Evolutionary conservation across 345 rosid genomes (phyloP).

Genomic region (Lumnitzera racemosa): DNA sequence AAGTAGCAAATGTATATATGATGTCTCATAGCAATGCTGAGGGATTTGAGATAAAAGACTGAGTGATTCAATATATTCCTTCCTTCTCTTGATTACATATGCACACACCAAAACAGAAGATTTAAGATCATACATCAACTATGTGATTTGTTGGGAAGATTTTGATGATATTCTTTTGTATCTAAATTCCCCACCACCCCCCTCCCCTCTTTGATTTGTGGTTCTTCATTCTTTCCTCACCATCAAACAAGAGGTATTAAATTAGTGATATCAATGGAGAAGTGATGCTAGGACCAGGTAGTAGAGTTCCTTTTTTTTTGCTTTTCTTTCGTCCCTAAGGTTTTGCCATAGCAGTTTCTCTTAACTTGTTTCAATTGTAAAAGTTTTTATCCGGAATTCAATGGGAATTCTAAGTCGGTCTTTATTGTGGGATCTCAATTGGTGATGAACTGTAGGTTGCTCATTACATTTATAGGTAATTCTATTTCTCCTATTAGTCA

Average conservation of each 20-base stretch:
- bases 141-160: conserved; percentile 22
- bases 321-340: no score
- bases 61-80: conserved; percentile 74
- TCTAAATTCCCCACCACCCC: neutral
- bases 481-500: no score
- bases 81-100: conserved; percentile 99
- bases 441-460: conserved; percentile 94
- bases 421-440: conserved; percentile 76
- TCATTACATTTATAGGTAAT: conserved; percentile 88
- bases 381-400: conserved; percentile 4
- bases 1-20: conserved; percentile 85
- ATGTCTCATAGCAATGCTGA: conserved; percentile 86
- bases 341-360: no score
- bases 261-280: conserved; percentile 91
- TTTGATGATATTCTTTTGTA: neutral
- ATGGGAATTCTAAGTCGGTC: conserved; percentile 99
- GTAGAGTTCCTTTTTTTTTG: neutral
- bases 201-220: conserved; percentile 3
- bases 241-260: conserved; percentile 37
- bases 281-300: conserved; percentile 97
- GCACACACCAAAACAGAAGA: conserved; percentile 52
- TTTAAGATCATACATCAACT: conserved; percentile 35
- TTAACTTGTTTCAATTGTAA: no score
- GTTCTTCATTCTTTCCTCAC: conserved; percentile 43
- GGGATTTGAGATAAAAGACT: conserved; percentile 90